These are phyloP conservation scores for Clarireedia homoeocarpa DNA, from an alignment of 2,329 filamentous ascomycete species.

Conservation along the genomic window DNA sequence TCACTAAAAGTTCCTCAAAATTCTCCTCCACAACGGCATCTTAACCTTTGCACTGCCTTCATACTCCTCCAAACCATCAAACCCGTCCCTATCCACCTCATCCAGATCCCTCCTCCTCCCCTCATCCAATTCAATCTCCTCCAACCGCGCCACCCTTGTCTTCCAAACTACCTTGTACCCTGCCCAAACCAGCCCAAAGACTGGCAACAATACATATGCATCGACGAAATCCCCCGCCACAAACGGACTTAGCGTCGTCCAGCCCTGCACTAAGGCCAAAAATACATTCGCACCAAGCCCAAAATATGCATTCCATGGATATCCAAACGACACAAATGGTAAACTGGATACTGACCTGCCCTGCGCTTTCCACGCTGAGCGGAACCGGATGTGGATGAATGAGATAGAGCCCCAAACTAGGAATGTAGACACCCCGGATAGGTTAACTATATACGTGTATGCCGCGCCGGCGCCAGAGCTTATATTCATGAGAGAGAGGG, in stretches of 20 bases:
- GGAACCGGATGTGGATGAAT: slow-evolving; percentile 65
- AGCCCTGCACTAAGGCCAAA: slow-evolving; percentile 53
- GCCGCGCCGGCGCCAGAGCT: slow-evolving; percentile 57
- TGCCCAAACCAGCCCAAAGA: slow-evolving; percentile 51
- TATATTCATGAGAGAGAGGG: slow-evolving; percentile 68
- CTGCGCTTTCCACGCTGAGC: slow-evolving; percentile 52
- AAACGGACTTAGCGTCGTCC: slow-evolving; percentile 52
- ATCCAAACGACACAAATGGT: slow-evolving; percentile 47
- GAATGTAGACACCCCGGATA: slow-evolving; percentile 63
- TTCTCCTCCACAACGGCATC: slow-evolving; percentile 5
- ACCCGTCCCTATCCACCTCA: not conserved
- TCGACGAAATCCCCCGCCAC: slow-evolving; percentile 52
- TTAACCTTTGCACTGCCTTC: not conserved
- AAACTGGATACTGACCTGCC: slow-evolving; percentile 46
- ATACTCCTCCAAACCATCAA: not conserved
- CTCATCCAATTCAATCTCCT: slow-evolving; percentile 49
- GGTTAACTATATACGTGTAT: slow-evolving; percentile 62
- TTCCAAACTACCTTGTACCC: slow-evolving; percentile 47
- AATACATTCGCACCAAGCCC: slow-evolving; percentile 50
- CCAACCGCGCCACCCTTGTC: slow-evolving; percentile 41
- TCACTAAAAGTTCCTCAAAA: not conserved
- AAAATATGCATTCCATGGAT: slow-evolving; percentile 53
- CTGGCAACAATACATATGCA: slow-evolving; percentile 52
- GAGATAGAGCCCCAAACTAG: slow-evolving; percentile 65
- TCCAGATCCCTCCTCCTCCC: slow-evolving; percentile 37